Conservation (phyloP, 1,284 basidiomycete species). For the Sanghuangporus weigelae region DNA sequence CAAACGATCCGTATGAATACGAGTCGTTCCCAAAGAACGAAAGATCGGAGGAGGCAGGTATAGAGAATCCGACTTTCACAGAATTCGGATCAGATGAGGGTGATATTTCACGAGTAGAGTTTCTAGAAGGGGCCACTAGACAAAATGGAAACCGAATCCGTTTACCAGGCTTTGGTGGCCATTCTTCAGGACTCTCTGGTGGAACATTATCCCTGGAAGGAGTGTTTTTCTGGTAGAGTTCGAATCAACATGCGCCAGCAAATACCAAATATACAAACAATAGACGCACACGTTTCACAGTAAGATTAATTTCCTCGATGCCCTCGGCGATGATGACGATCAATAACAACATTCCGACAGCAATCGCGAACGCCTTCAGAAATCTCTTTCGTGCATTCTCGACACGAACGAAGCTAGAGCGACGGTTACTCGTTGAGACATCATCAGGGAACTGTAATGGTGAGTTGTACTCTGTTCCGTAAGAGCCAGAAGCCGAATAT, state of each 20-base stretch:
- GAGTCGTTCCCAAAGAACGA: conserved; percentile 24
- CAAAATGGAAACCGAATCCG: not conserved
- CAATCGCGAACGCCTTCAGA: conserved; percentile 1
- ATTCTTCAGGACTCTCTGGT: too few relatives aligned
- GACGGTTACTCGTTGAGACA: not conserved
- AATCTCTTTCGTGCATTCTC: conserved; percentile 12
- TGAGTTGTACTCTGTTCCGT: not conserved
- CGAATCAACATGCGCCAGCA: too few relatives aligned
- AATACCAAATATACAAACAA: not conserved
- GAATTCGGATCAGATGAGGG: not conserved
- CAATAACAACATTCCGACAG: conserved; percentile 6
- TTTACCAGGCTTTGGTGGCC: too few relatives aligned
- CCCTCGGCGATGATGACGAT: not conserved
- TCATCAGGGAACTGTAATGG: conserved; percentile 8
- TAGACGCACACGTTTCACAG: not conserved
- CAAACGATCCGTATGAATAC: conserved; percentile 24
- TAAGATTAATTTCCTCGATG: not conserved
- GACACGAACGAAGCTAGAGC: not conserved
- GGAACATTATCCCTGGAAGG: too few relatives aligned
- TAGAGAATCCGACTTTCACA: not conserved
- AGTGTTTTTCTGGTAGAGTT: not conserved
- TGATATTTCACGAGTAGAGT: not conserved
- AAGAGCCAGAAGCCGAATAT: conserved; percentile 1
- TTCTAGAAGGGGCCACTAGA: not conserved
- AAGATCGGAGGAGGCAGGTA: conserved; percentile 16